Conservation (phyloP, 192 early-diverging fungal species). For the Coemansia sp. region DNA sequence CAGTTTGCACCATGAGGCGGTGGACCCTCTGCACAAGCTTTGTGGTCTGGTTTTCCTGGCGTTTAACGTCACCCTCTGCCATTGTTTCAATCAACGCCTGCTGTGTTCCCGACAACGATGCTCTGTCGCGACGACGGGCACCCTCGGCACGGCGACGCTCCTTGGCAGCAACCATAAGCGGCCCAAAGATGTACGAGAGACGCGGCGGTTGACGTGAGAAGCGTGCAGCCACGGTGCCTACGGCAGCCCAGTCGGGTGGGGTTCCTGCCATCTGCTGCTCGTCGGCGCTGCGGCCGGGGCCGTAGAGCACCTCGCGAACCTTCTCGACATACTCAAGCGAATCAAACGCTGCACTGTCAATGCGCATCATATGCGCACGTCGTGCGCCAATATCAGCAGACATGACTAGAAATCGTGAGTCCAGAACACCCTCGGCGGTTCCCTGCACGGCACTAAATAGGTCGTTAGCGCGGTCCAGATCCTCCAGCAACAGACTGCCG, state of each 20-base stretch:
- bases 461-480: conserved; percentile 41
- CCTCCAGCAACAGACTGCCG: conserved; percentile 29
- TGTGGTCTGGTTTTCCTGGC: conserved; percentile 86
- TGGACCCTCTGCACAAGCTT: conserved; percentile 72
- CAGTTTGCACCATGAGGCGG: conserved; percentile 57
- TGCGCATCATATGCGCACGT: conserved; percentile 72
- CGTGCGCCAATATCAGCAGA: conserved; percentile 73
- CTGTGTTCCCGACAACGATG: not conserved
- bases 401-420: conserved; percentile 76
- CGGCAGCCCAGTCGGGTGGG: conserved; percentile 59
- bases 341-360: conserved; percentile 75
- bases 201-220: conserved; percentile 62
- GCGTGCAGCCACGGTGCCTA: conserved; percentile 59
- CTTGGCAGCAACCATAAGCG: conserved; percentile 31
- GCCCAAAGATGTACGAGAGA: conserved; percentile 74
- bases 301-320: conserved; percentile 57
- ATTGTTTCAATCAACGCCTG: conserved; percentile 56
- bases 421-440: conserved; percentile 84
- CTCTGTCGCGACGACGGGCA: not conserved
- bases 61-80: conserved; percentile 68
- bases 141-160: conserved; percentile 17
- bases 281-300: conserved; percentile 42
- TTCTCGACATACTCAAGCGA: conserved; percentile 73
- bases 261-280: conserved; percentile 40
- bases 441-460: conserved; percentile 61